Base-by-base conservation (phyloP, 2,329 filamentous ascomycete genomes). In the Aspergillus ibericus region DNA sequence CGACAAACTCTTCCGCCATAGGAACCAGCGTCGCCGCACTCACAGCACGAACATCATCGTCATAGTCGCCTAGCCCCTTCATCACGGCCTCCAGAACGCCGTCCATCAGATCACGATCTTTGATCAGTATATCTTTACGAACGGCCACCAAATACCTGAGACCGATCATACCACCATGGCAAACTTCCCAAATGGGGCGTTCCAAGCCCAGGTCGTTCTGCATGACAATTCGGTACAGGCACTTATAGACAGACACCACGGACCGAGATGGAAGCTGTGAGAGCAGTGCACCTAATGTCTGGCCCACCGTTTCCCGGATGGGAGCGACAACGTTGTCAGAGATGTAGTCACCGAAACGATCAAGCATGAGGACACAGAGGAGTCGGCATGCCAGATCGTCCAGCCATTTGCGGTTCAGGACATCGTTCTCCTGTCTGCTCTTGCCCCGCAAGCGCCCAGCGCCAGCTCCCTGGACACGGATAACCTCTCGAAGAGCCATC, bases 91-190 rank as follows among this genome's bases (percentile, higher is more conserved):
- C 85, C 55, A 97, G 88, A 4, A 98, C 91, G 4, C 93, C 95
- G 72, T 99, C 95, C 74, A 99, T 92, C 74, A 99, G 88, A 51
- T 88, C 85, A 25, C 84, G 85, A 68, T 97, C 90, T 69, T 92
- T 85, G 25, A 98, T 84, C 5, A 99, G 84, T 3, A 99, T 80
- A 72, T 98, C 95, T 68, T 95, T 97, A 51, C 95, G 87, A 35
- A 99, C 92, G 8, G 95, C 95, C 29, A 99, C 95, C 48, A 99
- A 86, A 70, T 99, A 99, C 68, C 93, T 86, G 69, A 99, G 79
- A 7, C 95, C 95, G 48, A 98, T 93, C 95, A 99, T 99, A 62
- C 95, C 95, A 65, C 95, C 95, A 73, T 99, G 96, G 69, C 93
- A 96, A 36, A 97, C 90, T 59, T 96, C 92, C 95, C 95, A 99